Conservation (phyloP, 192 early-diverging fungal species). For the Entomortierella chlamydospora region DNA sequence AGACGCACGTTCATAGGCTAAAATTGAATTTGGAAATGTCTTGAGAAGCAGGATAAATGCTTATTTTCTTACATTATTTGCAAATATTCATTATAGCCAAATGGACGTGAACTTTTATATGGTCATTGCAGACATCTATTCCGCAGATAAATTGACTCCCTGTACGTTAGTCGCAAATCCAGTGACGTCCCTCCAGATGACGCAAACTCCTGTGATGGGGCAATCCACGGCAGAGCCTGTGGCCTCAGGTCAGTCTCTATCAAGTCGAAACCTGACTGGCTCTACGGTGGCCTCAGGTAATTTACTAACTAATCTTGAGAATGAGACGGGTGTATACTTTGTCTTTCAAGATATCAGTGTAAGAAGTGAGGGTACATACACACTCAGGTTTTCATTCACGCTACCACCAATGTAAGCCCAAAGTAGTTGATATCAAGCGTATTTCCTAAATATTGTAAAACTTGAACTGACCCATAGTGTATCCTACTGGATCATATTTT, state of each 20-base stretch:
- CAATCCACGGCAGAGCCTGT: neutral
- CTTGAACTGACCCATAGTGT: neutral
- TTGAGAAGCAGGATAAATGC: too few species aligned
- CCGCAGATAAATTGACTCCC: constrained; percentile 51
- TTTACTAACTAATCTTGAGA: constrained; percentile 71
- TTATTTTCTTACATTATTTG: too few species aligned
- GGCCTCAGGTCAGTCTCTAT: constrained; percentile 12
- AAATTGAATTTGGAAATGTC: too few species aligned
- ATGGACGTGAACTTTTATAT: constrained; percentile 63
- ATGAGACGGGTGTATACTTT: constrained; percentile 78
- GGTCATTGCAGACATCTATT: constrained; percentile 62
- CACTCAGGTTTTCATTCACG: constrained; percentile 76
- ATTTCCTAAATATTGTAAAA: too few species aligned
- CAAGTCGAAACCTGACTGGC: constrained; percentile 77
- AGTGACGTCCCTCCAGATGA: constrained; percentile 11
- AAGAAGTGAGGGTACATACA: constrained; percentile 78
- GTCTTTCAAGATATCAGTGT: constrained; percentile 86
- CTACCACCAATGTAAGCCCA: constrained; percentile 70
- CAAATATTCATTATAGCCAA: constrained; percentile 30
- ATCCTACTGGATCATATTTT: neutral
- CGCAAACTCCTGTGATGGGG: neutral
- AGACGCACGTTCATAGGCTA: too few species aligned
- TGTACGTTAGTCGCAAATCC: constrained; percentile 60
- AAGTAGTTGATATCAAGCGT: too few species aligned
- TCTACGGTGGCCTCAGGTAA: constrained; percentile 75